These are phyloP conservation scores for Globisporangium orthogonon DNA, from an alignment of 352 stramenopile genomes.

Conservation along the genomic window DNA sequence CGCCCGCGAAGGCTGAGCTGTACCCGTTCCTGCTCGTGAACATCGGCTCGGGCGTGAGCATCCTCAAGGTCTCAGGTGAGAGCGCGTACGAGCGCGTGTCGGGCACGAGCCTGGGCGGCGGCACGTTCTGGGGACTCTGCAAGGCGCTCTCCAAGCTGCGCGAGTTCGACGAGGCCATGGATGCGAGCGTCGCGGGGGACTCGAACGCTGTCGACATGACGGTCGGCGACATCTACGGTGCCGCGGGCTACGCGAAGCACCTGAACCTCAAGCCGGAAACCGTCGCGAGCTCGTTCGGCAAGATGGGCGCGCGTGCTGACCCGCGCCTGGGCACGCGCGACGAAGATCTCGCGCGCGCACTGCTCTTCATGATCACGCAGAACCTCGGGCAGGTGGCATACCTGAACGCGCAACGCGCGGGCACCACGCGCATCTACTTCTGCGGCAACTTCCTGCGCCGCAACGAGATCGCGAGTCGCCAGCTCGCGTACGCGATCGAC, in stretches of 20 bases:
- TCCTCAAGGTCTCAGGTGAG: constrained; percentile 90
- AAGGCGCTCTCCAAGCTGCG: constrained; percentile 86
- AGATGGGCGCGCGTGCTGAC: constrained; percentile 58
- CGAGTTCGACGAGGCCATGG: constrained; percentile 78
- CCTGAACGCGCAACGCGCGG: constrained; percentile 92
- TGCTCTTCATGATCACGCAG: constrained; percentile 98
- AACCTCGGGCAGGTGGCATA: constrained; percentile 96
- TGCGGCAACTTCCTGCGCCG: constrained; percentile 95
- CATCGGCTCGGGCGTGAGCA: constrained; percentile 97
- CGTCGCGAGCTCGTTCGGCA: constrained; percentile 97
- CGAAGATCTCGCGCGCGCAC: constrained; percentile 91
- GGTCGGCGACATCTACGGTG: constrained; percentile 98
- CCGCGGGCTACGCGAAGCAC: constrained; percentile 78
- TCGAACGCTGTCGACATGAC: constrained; percentile 91
- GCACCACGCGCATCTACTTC: constrained; percentile 93
- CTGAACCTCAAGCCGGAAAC: constrained; percentile 80
- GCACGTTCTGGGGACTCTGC: constrained; percentile 96
- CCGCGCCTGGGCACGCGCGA: constrained; percentile 50
- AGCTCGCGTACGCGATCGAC: constrained; percentile 92
- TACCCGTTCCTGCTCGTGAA: constrained; percentile 98
- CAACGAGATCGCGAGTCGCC: constrained; percentile 89
- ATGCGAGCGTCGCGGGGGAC: constrained; percentile 57
- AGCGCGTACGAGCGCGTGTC: constrained; percentile 93
- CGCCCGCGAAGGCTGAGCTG: constrained; percentile 32
- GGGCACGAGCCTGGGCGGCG: constrained; percentile 95